Percentiles rank a stretch among this genome's conserved stretches.
Conservation (phyloP, 164 flowering plant genomes). For the Akebia trifoliata region DNA sequence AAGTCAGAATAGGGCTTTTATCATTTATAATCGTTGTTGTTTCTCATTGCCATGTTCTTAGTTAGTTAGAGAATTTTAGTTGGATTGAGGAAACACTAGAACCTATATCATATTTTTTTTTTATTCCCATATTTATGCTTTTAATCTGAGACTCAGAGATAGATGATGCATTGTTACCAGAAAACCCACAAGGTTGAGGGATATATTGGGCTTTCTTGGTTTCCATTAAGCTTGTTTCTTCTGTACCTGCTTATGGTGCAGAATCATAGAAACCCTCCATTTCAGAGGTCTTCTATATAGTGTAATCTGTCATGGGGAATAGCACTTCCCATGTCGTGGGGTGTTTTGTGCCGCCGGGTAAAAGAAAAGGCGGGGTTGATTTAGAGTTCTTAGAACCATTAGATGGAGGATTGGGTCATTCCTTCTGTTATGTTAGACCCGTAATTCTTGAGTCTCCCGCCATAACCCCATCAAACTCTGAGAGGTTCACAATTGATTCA, state of each 20-base stretch:
- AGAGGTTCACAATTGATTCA: slow-evolving; percentile 62
- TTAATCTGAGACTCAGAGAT: slow-evolving; percentile 6
- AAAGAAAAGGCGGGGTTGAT: slow-evolving; percentile 27
- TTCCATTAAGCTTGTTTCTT: slow-evolving; percentile 9
- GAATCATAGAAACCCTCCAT: slow-evolving; percentile 21
- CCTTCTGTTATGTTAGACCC: slow-evolving; percentile 69
- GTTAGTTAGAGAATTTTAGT: no score
- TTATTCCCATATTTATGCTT: slow-evolving; percentile 9
- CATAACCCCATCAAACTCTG: slow-evolving; percentile 58
- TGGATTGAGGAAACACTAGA: no score
- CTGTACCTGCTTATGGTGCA: slow-evolving; percentile 28
- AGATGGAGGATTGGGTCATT: slow-evolving; percentile 70
- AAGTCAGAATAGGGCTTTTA: slow-evolving; percentile 20
- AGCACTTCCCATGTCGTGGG: slow-evolving; percentile 34
- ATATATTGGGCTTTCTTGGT: slow-evolving; percentile 15
- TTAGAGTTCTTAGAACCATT: slow-evolving; percentile 49
- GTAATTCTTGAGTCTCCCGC: slow-evolving; percentile 47
- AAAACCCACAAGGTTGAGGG: slow-evolving; percentile 25
- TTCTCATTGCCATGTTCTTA: no score
- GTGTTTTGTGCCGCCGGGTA: slow-evolving; percentile 29
- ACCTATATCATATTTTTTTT: background rate
- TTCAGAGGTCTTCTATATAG: slow-evolving; percentile 15
- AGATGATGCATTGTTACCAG: slow-evolving; percentile 28
- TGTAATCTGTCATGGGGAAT: slow-evolving; percentile 27
- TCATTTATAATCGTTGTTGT: no score